Percentiles rank a stretch among this genome's conserved stretches.
Evolutionary conservation across 108 stramenopile genomes (phyloP).

Genomic region (Seminavis robusta): DNA sequence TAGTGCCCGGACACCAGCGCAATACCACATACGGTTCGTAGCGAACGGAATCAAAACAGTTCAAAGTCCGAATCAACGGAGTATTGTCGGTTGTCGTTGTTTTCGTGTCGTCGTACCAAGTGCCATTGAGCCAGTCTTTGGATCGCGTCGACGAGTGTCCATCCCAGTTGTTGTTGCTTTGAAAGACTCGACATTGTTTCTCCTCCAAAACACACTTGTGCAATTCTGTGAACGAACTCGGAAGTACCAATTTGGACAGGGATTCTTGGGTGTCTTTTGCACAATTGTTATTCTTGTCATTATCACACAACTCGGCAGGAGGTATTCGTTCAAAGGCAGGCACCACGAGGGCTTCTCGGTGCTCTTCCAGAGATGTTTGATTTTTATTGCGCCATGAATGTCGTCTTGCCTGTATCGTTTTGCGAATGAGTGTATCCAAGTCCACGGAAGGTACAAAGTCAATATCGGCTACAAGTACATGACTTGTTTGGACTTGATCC

Average conservation of each 20-base stretch:
- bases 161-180: constrained; percentile 73
- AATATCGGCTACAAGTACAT: constrained; percentile 85
- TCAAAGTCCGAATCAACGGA: constrained; percentile 33
- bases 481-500: constrained; percentile 74
- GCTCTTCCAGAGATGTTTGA: not conserved
- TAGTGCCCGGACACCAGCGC: constrained; percentile 53
- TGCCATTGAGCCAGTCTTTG: constrained; percentile 51
- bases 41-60: constrained; percentile 74
- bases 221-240: constrained; percentile 57
- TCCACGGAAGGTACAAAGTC: constrained; percentile 83
- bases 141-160: constrained; percentile 78
- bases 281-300: too few species aligned
- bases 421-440: constrained; percentile 22
- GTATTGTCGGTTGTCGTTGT: too few species aligned
- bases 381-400: not conserved
- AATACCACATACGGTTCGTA: constrained; percentile 91
- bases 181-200: constrained; percentile 68
- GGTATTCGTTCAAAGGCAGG: constrained; percentile 80
- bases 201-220: constrained; percentile 49
- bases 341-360: constrained; percentile 61
- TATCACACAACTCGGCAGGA: too few species aligned
- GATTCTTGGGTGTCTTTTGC: too few species aligned
- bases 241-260: constrained; percentile 71
- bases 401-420: not conserved
- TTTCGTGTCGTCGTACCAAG: constrained; percentile 46